These are phyloP conservation scores for Plectosphaerella sp. DNA, from an alignment of 2,329 filamentous ascomycete species.

Conservation along the genomic window DNA sequence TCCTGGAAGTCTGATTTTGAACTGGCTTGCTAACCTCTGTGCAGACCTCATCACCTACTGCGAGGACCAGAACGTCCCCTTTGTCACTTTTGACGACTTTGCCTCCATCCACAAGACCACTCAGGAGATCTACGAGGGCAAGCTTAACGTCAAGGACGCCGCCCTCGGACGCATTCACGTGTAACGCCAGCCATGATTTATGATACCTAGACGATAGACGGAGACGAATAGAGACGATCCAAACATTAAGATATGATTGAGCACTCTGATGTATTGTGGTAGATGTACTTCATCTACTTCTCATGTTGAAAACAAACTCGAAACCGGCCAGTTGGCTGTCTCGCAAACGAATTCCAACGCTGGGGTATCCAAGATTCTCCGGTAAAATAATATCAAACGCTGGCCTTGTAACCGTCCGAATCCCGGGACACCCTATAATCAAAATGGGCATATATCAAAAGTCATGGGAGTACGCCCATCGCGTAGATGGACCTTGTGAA, in stretches of 20 bases:
- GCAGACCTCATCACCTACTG: constrained; percentile 84
- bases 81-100: constrained; percentile 85
- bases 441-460: background rate
- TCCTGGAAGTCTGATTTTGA: background rate
- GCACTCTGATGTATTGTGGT: background rate
- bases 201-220: background rate
- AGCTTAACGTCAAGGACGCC: constrained; percentile 65
- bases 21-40: constrained; percentile 5
- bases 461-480: background rate
- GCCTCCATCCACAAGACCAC: constrained; percentile 70
- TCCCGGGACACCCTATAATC: background rate
- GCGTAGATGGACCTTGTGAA: too few relatives aligned
- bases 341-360: too few relatives aligned
- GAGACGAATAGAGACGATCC: background rate
- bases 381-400: background rate
- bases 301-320: too few relatives aligned
- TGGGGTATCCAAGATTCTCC: background rate
- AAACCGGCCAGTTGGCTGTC: too few relatives aligned
- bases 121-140: constrained; percentile 71
- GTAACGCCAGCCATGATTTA: constrained; percentile 5
- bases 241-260: background rate
- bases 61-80: constrained; percentile 77
- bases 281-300: too few relatives aligned
- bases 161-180: constrained; percentile 42
- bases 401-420: background rate